Evolutionary conservation across 164 flowering plant species (phyloP).

Genomic region (Chloranthus sessilifolius): DNA sequence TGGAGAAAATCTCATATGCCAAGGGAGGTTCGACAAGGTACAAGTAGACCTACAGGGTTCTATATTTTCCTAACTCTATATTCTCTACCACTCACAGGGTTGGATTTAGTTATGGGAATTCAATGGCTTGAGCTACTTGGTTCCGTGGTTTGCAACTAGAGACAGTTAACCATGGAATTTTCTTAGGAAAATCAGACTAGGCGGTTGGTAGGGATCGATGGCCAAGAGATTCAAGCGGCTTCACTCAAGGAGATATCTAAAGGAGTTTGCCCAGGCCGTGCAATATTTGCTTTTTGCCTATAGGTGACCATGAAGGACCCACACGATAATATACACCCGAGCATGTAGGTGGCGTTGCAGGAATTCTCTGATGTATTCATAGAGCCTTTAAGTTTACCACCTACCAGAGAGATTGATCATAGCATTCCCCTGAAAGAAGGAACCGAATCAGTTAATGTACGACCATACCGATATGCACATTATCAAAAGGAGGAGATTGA

Average conservation of each 20-base stretch:
- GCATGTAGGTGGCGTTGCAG: not conserved
- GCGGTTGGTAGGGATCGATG: too few species aligned
- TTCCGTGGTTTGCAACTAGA: too few species aligned
- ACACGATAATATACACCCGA: not conserved
- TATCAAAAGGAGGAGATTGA: not conserved
- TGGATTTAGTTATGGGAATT: too few species aligned
- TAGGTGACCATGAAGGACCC: not conserved
- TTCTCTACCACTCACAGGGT: too few species aligned
- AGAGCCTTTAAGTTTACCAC: not conserved
- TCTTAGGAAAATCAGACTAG: too few species aligned
- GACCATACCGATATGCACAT: slow-evolving; percentile 8
- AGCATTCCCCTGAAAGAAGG: not conserved
- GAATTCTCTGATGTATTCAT: not conserved
- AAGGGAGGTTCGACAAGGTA: too few species aligned
- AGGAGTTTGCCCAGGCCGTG: not conserved
- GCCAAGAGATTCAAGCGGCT: not conserved
- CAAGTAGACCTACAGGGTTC: too few species aligned
- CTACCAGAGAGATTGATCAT: not conserved
- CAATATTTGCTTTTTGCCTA: slow-evolving; percentile 3
- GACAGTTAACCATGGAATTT: too few species aligned
- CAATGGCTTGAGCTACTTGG: too few species aligned
- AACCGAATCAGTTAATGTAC: not conserved
- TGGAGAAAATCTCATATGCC: too few species aligned
- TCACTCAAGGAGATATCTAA: not conserved
- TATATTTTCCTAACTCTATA: too few species aligned